These are phyloP conservation scores for Penicillium concentricum DNA, from an alignment of 2,329 filamentous ascomycete genomes.

Conservation along the genomic window DNA sequence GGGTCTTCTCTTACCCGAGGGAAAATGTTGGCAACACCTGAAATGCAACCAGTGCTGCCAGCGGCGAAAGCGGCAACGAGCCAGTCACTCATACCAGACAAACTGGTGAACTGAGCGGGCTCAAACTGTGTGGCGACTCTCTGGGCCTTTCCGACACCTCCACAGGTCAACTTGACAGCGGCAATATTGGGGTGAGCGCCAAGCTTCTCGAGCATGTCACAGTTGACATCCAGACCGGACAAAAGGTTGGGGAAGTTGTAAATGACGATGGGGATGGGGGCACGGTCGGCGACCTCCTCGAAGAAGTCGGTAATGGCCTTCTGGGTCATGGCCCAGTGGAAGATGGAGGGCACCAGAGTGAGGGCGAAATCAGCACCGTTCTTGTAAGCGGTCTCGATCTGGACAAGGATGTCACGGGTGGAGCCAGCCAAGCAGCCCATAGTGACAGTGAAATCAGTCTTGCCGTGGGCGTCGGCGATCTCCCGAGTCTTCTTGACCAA, in stretches of 20 bases:
- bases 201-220: conserved; percentile 34
- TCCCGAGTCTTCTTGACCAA: conserved; percentile 38
- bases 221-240: conserved; percentile 47
- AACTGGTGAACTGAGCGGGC: conserved; percentile 36
- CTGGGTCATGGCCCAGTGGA: conserved; percentile 64
- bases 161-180: conserved; percentile 41
- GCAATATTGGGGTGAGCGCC: conserved; percentile 37
- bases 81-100: conserved; percentile 47
- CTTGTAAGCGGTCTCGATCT: conserved; percentile 63
- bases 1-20: conserved; percentile 43
- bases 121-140: conserved; percentile 39
- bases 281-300: conserved; percentile 57
- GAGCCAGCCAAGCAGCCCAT: conserved; percentile 41
- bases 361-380: conserved; percentile 71
- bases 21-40: conserved; percentile 63
- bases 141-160: conserved; percentile 43
- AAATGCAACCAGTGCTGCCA: conserved; percentile 61
- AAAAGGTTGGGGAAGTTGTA: conserved; percentile 51
- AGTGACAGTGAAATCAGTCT: conserved; percentile 20
- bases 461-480: conserved; percentile 36
- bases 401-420: conserved; percentile 50
- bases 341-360: conserved; percentile 71
- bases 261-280: conserved; percentile 48
- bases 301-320: conserved; percentile 63
- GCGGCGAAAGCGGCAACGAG: conserved; percentile 57